Percentiles rank a stretch among this genome's conserved stretches.
These are phyloP conservation scores for Zalaria obscura DNA, from an alignment of 2,329 filamentous ascomycete genomes.

Conservation along the genomic window DNA sequence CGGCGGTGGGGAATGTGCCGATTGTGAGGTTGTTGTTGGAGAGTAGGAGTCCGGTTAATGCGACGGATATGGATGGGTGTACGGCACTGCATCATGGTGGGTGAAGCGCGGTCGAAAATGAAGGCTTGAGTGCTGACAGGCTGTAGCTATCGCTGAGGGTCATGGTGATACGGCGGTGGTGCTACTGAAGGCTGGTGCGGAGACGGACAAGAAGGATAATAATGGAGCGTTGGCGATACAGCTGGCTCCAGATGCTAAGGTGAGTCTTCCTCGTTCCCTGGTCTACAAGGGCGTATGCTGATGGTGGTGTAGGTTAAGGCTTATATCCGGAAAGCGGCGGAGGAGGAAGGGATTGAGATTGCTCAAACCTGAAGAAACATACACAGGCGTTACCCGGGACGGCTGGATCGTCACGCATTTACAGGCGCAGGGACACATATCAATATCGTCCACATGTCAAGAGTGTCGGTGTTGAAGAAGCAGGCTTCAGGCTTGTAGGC, in stretches of 20 bases:
- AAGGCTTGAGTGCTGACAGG: background rate
- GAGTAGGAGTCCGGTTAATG: conserved; percentile 66
- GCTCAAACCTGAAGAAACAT: too few species aligned
- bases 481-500: too few species aligned
- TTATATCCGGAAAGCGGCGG: conserved; percentile 65
- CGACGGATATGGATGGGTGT: conserved; percentile 66
- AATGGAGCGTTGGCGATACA: conserved; percentile 63
- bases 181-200: conserved; percentile 72
- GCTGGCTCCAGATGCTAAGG: conserved; percentile 73
- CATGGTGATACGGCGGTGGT: conserved; percentile 70
- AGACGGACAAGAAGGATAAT: conserved; percentile 59
- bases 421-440: too few species aligned
- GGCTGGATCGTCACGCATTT: too few species aligned
- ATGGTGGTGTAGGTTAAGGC: conserved; percentile 24
- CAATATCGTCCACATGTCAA: too few species aligned
- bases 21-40: conserved; percentile 70
- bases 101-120: background rate
- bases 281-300: background rate
- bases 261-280: conserved; percentile 24
- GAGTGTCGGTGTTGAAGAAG: too few species aligned
- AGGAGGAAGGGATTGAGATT: conserved; percentile 65
- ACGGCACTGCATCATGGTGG: conserved; percentile 71
- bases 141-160: conserved; percentile 53
- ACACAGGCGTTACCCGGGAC: too few species aligned
- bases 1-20: conserved; percentile 76